A percentile compares a stretch with the other conserved stretches of the same genome.
These are phyloP conservation scores for Fusarium chlamydosporum DNA, from an alignment of 2,329 filamentous ascomycete species.

Conservation along the genomic window DNA sequence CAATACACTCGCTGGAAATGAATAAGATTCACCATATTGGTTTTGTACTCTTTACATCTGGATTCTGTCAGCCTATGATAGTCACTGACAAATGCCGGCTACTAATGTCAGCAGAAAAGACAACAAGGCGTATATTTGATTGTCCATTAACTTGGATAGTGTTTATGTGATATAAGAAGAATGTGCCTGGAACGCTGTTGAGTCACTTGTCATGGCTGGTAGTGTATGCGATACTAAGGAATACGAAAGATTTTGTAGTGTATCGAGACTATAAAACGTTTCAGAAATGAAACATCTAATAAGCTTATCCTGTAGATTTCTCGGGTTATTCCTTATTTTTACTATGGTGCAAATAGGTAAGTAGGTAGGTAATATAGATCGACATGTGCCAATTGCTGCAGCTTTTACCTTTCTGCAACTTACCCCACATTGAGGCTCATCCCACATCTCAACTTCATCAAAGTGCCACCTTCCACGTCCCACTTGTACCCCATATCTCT, in stretches of 20 bases:
- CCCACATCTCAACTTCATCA: conserved; percentile 38
- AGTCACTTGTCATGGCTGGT: not conserved
- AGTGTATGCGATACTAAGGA: no score
- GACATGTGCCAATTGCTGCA: not conserved
- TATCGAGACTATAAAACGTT: no score
- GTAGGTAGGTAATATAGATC: no score
- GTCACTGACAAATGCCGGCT: not conserved
- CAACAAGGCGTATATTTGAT: not conserved
- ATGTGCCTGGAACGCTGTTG: not conserved
- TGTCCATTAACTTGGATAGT: not conserved
- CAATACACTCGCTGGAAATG: conserved; percentile 46
- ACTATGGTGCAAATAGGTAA: not conserved
- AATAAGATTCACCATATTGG: conserved; percentile 26
- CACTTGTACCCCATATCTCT: conserved; percentile 40
- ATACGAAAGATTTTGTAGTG: no score
- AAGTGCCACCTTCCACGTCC: conserved; percentile 42
- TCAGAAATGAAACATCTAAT: not conserved
- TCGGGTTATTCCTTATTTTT: not conserved
- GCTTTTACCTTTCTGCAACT: conserved; percentile 3
- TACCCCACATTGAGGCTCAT: conserved; percentile 48
- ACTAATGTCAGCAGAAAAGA: not conserved
- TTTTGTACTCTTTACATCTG: not conserved
- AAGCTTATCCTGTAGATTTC: not conserved
- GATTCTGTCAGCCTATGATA: not conserved
- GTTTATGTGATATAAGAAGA: not conserved